Percentiles rank a stretch among this genome's conserved stretches.
Conservation (phyloP, 2,329 filamentous ascomycete species). For the Fusarium ramigenum region DNA sequence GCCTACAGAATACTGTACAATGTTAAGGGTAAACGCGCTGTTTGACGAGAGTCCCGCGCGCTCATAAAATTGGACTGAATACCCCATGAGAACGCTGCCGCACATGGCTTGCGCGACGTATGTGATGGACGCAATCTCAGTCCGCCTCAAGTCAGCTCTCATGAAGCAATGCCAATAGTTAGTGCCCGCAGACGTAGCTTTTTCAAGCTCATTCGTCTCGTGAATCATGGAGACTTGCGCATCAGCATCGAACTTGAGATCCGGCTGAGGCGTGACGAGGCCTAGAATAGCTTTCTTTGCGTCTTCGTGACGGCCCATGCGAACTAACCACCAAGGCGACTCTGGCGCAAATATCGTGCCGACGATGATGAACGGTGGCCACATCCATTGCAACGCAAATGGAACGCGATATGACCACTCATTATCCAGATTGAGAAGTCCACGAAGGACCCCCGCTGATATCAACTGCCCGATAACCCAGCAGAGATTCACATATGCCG, state of each 20-base stretch:
- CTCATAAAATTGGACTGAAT: conserved; percentile 63
- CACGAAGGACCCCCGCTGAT: conserved; percentile 54
- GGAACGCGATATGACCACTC: conserved; percentile 60
- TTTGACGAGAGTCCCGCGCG: conserved; percentile 51
- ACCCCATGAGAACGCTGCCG: conserved; percentile 60
- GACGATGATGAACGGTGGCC: conserved; percentile 55
- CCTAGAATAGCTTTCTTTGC: conserved; percentile 28
- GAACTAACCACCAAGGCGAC: conserved; percentile 60
- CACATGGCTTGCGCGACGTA: conserved; percentile 53
- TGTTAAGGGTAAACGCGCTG: conserved; percentile 49
- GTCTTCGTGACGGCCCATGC: conserved; percentile 25
- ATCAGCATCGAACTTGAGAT: conserved; percentile 33
- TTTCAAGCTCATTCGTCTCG: conserved; percentile 57
- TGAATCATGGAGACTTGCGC: conserved; percentile 35
- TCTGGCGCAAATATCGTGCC: conserved; percentile 57
- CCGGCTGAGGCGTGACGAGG: conserved; percentile 40
- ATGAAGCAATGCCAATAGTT: conserved; percentile 60
- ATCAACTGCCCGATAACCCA: conserved; percentile 61
- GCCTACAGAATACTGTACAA: conserved; percentile 56
- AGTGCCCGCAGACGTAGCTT: conserved; percentile 50
- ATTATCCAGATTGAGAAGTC: conserved; percentile 48
- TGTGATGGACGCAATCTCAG: conserved; percentile 56
- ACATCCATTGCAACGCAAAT: conserved; percentile 60
- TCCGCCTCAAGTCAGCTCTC: conserved; percentile 55
- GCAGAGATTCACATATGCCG: conserved; percentile 59